Evolutionary conservation across 305 asterid genomes (phyloP), one percentile per base, ranked within the genome.

Genomic region (Fraxinus latifolia): DNA sequence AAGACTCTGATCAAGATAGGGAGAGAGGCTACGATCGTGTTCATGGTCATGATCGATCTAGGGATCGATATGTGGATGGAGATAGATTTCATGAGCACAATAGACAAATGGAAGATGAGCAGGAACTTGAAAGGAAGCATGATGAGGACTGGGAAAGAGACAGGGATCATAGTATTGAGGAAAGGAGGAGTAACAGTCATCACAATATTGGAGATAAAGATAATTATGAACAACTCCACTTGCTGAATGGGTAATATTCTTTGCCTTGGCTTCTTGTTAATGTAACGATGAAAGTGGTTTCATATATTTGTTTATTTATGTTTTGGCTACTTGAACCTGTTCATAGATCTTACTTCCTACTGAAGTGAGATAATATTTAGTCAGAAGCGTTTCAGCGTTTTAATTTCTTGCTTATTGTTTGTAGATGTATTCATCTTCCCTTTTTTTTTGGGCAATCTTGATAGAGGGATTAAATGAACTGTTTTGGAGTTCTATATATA

Each of bases 31-130:
- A 85, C 68, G 91, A 85, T 4, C 86, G 74, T 58, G 12, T 80
- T 58, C 91, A 55, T 68, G 85, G 87, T 85, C 92, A 77, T 84
- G 89, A 87, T 81, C 91, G 87, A 70, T 72, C 62, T 76, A 87
- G 89, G 86, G 95, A 87, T 78, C 91, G 67, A 76, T 81, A 86
- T 83, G 81, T 83, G 80, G 92, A 84, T 84, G 90, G 89, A 85
- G 92, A 89, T 80, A 84, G 90, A 87, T 77, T 83, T 85, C 83
- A 53, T 58, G 90, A 86, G 60, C 84, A 87, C 27, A 77, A 79
- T 47, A 86, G 88, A 78, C 87, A 81, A 71, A 75, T 80, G 80
- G 92, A 79, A 77, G 90, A 87, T 79, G 91, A 87, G 77, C 88
- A 47, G 81, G 92, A 83, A 55, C 88, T 37, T 83, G 91, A 85